phyloP scores from a whole-genome alignment of 345 rosid genomes.

The Gossypium sturtianum region DNA sequence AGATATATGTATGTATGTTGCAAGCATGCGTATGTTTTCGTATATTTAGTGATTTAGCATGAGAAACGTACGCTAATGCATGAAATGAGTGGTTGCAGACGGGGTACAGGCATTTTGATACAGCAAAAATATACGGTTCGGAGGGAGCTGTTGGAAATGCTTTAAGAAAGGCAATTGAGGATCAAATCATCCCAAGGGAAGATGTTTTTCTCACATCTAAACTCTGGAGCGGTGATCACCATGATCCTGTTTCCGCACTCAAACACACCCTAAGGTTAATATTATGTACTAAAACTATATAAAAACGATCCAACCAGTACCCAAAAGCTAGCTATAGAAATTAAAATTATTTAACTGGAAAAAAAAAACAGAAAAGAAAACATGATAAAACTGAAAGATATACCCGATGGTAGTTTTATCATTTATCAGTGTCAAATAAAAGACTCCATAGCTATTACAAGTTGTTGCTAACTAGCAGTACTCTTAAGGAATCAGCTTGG shows the following conservation, averaged over 20 bases:
- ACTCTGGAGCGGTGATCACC: conserved; percentile 78
- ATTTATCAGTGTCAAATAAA: background rate
- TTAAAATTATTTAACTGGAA: no score
- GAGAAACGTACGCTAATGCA: background rate
- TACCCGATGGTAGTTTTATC: no score
- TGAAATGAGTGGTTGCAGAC: conserved; percentile 30
- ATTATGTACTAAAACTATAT: background rate
- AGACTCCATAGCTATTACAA: no score
- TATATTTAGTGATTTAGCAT: background rate
- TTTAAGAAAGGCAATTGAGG: conserved; percentile 36
- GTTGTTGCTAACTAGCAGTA: background rate
- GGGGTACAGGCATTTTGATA: conserved; percentile 88
- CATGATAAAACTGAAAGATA: no score
- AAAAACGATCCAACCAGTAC: background rate
- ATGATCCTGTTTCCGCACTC: conserved; percentile 74
- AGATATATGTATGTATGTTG: background rate
- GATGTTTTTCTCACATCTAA: conserved; percentile 79
- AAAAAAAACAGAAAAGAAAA: no score
- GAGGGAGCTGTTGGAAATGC: conserved; percentile 82
- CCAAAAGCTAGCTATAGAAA: no score
- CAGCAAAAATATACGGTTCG: conserved; percentile 78
- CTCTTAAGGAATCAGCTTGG: no score
- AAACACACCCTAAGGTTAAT: conserved; percentile 46
- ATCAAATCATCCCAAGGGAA: conserved; percentile 41
- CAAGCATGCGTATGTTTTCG: background rate